Evolutionary conservation across 2,329 filamentous ascomycete species (phyloP), one percentile per base, ranked within the genome.

Genomic region (Clarireedia homoeocarpa): DNA sequence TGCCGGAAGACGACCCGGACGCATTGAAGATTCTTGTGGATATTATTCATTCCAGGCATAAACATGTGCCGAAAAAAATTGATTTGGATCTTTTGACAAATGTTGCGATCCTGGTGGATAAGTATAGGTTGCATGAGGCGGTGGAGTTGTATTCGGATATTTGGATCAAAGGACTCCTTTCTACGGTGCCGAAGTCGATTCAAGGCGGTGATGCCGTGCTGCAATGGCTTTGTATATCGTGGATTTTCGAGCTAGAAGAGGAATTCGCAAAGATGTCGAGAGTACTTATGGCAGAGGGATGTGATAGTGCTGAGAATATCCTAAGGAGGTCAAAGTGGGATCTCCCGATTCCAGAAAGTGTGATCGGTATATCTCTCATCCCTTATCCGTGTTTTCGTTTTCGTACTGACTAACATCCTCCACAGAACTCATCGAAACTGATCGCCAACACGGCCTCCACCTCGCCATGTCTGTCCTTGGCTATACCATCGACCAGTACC

Each of bases 21-120:
- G 66, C 67, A 1, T 66, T 73, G 57, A 48, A 55, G 0, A 59
- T 71, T 1, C 24, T 73, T 6, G 65, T 73, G 53, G 62, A 62
- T 23, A 66, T 73, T 6, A 65, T 67, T 2, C 70, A 72, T 27
- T 49, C 56, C 27, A 49, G 55, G 6, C 51, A 51, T 39, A 45
- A 52, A 23, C 56, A 62, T n/a, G 59, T 72, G 2, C 65, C 64
- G 2, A n/a, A 54, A 20, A 54, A 36, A 23, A 26, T 72, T 1
- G 53, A 54, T 4, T 65, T 70, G 6, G 5, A 48, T 0, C 55
- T 64, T 9, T 59, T 71, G 2, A 62, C 69, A 2, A 58, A 63
- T 10, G 39, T 72, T 6, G 64, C 69, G 1, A 56, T 61, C 1
- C 39, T 69, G 3, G 64, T 63, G 36, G 59, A 66, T 46, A 65